Evolutionary conservation across 495 filamentous ascomycete species (phyloP).

Genomic region (Neurospora intermedia): DNA sequence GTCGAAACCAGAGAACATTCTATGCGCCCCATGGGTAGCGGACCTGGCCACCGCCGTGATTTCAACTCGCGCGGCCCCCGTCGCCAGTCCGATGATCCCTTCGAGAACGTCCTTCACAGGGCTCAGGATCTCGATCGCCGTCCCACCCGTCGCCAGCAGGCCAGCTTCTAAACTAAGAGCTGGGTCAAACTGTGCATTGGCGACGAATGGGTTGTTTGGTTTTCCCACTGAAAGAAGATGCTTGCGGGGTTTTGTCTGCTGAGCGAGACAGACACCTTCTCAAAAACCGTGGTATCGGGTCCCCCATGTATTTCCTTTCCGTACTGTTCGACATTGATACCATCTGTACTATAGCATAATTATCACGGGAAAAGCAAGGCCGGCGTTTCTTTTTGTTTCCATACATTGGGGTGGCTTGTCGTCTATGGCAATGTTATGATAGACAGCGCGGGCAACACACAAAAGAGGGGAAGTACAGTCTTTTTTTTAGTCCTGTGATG

Average conservation of each 20-base stretch:
- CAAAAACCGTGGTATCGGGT: neutral
- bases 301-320: neutral
- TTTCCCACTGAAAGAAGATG: neutral
- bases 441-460: neutral
- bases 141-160: neutral
- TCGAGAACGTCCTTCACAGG: neutral
- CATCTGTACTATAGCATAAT: constrained; percentile 1
- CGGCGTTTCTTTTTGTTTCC: neutral
- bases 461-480: neutral
- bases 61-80: neutral
- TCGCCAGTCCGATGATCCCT: neutral
- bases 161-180: neutral
- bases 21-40: neutral
- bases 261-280: neutral
- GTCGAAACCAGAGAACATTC: constrained; percentile 29
- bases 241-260: neutral
- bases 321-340: neutral
- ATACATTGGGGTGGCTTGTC: neutral
- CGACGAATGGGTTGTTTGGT: neutral
- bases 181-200: neutral
- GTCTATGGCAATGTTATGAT: neutral
- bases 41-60: neutral
- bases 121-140: neutral
- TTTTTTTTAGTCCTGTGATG: neutral
- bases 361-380: neutral